Conservation (phyloP, 2,329 filamentous ascomycete genomes). For the Orbilia quercus region DNA sequence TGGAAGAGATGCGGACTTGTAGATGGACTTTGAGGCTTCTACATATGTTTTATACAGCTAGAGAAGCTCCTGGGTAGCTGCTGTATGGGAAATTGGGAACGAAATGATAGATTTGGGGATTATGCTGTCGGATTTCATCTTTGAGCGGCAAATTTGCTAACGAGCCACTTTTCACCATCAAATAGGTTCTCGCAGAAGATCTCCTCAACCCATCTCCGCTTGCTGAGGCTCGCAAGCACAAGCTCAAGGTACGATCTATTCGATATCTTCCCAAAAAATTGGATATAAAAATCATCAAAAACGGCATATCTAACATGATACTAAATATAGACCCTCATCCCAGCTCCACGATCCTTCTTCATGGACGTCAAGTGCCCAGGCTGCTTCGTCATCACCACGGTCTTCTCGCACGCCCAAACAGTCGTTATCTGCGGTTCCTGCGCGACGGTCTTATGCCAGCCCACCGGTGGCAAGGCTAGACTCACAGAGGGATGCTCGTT, state of each 20-base stretch:
- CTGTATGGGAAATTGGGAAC: constrained; percentile 15
- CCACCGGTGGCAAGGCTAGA: constrained; percentile 98
- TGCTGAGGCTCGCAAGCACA: constrained; percentile 99
- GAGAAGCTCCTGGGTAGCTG: neutral
- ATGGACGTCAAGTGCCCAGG: constrained; percentile 99
- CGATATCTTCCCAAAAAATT: constrained; percentile 20
- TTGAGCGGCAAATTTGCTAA: constrained; percentile 26
- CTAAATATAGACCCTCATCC: constrained; percentile 80
- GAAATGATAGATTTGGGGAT: neutral
- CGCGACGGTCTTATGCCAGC: constrained; percentile 99
- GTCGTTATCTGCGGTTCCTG: constrained; percentile 99
- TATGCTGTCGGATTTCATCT: constrained; percentile 12
- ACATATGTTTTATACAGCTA: constrained; percentile 4
- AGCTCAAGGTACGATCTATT: constrained; percentile 87
- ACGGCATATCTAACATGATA: constrained; percentile 37
- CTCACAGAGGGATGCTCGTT: constrained; percentile 99
- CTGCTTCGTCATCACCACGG: constrained; percentile 99
- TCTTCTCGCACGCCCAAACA: constrained; percentile 99
- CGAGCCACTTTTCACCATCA: constrained; percentile 56
- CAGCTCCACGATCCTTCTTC: constrained; percentile 98
- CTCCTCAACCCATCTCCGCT: constrained; percentile 98
- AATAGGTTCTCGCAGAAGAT: constrained; percentile 99
- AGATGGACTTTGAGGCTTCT: constrained; percentile 4
- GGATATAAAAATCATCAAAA: constrained; percentile 27
- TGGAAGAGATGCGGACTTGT: constrained; percentile 17